Base-by-base conservation (phyloP, 164 flowering plant genomes). In the Vitis rotundifolia region DNA sequence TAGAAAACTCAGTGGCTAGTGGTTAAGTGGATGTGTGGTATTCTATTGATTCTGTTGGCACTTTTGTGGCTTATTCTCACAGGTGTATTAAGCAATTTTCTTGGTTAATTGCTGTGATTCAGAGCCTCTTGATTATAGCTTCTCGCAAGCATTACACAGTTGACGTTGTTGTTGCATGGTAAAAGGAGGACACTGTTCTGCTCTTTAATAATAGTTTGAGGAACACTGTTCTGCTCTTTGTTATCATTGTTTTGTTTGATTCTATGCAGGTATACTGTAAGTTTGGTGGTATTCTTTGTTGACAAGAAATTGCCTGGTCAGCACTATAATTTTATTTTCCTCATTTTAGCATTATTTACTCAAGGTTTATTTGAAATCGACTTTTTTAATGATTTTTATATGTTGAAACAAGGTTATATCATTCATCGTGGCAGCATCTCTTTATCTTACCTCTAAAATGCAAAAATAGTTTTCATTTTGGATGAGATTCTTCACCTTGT, bases 141-240 rank as follows among this genome's bases (percentile, higher is more conserved):
- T 93, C 98, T 19, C 93, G 95, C 68, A 95, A 91, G 73, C 99
- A 93, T 78, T 95, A 93, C 81, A 75, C 83, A 12, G 85, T 82
- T 60, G 83, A 82, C 47, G 73, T 80, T 59, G 81, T 82, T 53
- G 83, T 82, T 59, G 85, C 85, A 61, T 82, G 85, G 83, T 76
- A 73, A 63, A 54, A 49, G 67, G 19, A 71, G 15, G 5, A 18
- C 14, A 14, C n/a, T 54, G 16, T 19, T 47, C 18, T 9, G 1
- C 48, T 26, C 18, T 29, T 11, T 58, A 49, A 58, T 22, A 28
- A 11, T 26, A 28, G n/a, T 49, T 47, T 8, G 10, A 10, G 9
- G 31, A 47, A 28, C 49, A 5, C 2, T 6, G n/a, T 53, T 60
- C 22, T 59, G 6, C 9, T 37, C 1, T 37, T 37, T 37, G 44